A percentile compares a stretch with the other conserved stretches of the same genome.
Evolutionary conservation across 1,139 yeast species (phyloP).

Genomic region (Arxiozyma bovina): DNA sequence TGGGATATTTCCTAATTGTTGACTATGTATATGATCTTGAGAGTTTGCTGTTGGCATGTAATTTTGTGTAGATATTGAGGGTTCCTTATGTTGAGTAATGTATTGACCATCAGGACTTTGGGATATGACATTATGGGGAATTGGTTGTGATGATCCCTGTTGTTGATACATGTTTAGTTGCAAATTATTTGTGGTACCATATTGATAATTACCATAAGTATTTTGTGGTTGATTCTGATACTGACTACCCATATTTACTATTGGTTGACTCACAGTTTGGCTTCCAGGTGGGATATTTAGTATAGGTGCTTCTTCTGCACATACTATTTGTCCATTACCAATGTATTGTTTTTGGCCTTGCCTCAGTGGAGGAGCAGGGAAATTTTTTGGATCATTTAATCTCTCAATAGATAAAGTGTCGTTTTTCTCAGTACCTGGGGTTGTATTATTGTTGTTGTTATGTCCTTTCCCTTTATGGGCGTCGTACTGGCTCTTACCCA

Average conservation of each 20-base stretch:
- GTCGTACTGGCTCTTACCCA: slow-evolving; percentile 34
- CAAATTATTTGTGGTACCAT: background rate
- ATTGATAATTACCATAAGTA: slow-evolving; percentile 5
- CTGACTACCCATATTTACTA: too few species aligned
- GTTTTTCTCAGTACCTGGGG: slow-evolving; percentile 8
- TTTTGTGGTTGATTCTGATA: slow-evolving; percentile 14
- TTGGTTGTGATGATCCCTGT: background rate
- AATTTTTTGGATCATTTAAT: slow-evolving; percentile 35
- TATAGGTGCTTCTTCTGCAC: slow-evolving; percentile 6
- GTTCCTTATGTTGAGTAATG: background rate
- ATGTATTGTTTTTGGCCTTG: slow-evolving; percentile 33
- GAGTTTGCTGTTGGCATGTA: background rate
- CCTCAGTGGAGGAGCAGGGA: slow-evolving; percentile 50
- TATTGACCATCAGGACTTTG: background rate
- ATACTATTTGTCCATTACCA: slow-evolving; percentile 15
- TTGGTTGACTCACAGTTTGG: background rate
- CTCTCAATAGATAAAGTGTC: slow-evolving; percentile 31
- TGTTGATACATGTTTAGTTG: background rate
- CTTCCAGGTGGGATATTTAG: background rate
- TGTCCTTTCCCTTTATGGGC: slow-evolving; percentile 15
- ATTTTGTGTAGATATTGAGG: background rate
- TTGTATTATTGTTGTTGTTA: slow-evolving; percentile 13
- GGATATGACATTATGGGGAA: background rate
- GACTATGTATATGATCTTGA: background rate
- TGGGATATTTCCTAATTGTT: background rate